A percentile compares a stretch with the other conserved stretches of the same genome.
phyloP scores from a whole-genome alignment of 129 eudicot species.

The Cynara cardunculus region DNA sequence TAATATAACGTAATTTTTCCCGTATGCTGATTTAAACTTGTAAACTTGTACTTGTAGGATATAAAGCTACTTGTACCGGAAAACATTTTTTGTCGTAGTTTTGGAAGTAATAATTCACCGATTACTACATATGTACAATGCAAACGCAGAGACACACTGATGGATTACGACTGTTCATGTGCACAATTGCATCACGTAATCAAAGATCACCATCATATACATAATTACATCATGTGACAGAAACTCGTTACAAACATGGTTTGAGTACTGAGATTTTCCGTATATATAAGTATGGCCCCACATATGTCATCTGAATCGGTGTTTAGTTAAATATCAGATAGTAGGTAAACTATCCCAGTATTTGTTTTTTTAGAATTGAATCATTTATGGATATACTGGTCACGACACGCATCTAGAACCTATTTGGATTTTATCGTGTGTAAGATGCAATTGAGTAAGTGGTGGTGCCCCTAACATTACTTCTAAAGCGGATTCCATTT shows the following conservation, averaged over 20 bases:
- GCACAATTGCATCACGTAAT: constrained; percentile 14
- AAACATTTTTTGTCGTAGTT: background rate
- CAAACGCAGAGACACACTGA: background rate
- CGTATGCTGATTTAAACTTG: too few species aligned
- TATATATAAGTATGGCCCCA: background rate
- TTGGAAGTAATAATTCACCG: background rate
- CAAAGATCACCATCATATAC: constrained; percentile 10
- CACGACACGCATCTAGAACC: background rate
- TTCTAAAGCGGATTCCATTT: background rate
- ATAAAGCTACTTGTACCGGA: background rate
- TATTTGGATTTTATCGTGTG: background rate
- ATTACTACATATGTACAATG: background rate
- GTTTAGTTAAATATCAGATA: background rate
- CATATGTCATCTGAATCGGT: background rate
- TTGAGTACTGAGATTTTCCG: background rate
- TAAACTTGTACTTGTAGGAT: background rate
- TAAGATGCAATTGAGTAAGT: background rate
- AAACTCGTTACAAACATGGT: background rate
- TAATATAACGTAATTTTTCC: too few species aligned
- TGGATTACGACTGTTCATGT: constrained; percentile 1
- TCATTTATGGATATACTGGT: too few species aligned
- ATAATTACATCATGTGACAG: constrained; percentile 18
- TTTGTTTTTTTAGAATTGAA: too few species aligned
- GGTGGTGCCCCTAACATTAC: constrained; percentile 1
- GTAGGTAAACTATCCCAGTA: background rate